Evolutionary conservation across 306 rosid genomes (phyloP).

Genomic region (Benincasa hispida): DNA sequence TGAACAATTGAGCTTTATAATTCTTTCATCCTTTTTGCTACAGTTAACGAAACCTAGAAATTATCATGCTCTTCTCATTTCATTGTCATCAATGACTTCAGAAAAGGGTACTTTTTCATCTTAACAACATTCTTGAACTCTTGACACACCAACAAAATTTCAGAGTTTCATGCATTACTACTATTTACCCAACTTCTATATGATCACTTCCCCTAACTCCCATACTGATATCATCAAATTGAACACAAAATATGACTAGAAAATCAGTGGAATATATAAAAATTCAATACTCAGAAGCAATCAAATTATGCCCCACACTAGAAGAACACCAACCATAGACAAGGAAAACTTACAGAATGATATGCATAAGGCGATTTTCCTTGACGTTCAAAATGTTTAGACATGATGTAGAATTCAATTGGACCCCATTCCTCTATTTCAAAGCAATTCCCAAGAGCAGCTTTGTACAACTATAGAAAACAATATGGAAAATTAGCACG

Average conservation of each 20-base stretch:
- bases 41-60: background rate
- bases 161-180: background rate
- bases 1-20: background rate
- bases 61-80: background rate
- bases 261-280: background rate
- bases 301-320: background rate
- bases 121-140: background rate
- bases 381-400: slow-evolving; percentile 83
- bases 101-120: background rate
- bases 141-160: background rate
- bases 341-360: slow-evolving; percentile 59
- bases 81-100: background rate
- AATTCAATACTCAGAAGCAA: background rate
- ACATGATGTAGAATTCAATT: slow-evolving; percentile 77
- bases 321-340: background rate
- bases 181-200: background rate
- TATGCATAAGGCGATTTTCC: slow-evolving; percentile 83
- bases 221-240: background rate
- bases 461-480: slow-evolving; percentile 56
- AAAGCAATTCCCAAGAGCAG: slow-evolving; percentile 80
- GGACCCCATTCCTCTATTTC: slow-evolving; percentile 93
- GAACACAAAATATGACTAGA: background rate
- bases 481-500: background rate
- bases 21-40: background rate
- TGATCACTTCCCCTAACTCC: background rate